A percentile compares a stretch with the other conserved stretches of the same genome.
Evolutionary conservation across 306 rosid genomes (phyloP).

Genomic region (Castanea mollissima): DNA sequence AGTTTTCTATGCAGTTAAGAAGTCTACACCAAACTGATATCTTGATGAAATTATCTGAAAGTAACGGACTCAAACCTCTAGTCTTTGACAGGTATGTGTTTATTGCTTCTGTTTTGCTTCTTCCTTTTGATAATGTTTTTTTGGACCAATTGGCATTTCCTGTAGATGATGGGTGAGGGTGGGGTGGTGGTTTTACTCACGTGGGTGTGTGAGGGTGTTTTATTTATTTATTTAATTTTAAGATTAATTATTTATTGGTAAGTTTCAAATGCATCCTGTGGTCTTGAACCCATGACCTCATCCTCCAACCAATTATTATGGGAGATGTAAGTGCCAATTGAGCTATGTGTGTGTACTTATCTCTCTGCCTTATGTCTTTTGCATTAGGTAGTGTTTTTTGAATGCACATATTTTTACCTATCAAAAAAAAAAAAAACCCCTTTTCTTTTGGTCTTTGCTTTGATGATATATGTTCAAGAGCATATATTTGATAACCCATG

Average conservation of each 20-base stretch:
- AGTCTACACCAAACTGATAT: slow-evolving; percentile 70
- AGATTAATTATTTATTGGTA: too few species aligned
- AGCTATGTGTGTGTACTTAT: too few species aligned
- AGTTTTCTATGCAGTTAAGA: slow-evolving; percentile 73
- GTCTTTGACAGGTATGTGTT: slow-evolving; percentile 60
- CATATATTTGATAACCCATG: background rate
- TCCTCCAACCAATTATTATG: too few species aligned
- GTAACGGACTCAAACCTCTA: slow-evolving; percentile 60
- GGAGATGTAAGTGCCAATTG: too few species aligned
- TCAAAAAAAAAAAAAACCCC: background rate
- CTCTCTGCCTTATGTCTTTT: too few species aligned
- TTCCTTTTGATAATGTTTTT: background rate
- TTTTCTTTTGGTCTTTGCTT: background rate
- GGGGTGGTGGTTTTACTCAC: background rate
- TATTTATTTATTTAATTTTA: too few species aligned
- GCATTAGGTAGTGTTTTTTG: too few species aligned
- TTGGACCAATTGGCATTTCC: background rate
- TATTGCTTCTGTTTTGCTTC: slow-evolving; percentile 5
- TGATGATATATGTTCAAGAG: background rate
- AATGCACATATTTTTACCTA: too few species aligned
- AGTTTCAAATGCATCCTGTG: too few species aligned
- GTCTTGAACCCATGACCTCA: too few species aligned
- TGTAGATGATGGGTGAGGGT: background rate
- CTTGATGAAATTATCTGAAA: slow-evolving; percentile 42
- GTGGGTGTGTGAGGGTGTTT: background rate